These are phyloP conservation scores for Coemansia sp. DNA, from an alignment of 192 early-diverging fungal genomes.

Conservation along the genomic window DNA sequence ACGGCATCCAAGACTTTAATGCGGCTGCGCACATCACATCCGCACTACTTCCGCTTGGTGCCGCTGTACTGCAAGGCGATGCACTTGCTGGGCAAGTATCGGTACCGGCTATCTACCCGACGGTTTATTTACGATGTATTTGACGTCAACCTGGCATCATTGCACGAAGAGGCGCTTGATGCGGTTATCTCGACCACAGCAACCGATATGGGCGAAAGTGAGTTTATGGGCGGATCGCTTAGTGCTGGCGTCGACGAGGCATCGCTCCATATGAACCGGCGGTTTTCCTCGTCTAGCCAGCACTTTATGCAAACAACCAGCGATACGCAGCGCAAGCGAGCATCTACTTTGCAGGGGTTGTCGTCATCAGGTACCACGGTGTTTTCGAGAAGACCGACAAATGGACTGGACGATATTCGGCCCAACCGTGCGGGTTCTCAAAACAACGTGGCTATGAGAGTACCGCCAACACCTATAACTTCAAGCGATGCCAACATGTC, in stretches of 20 bases:
- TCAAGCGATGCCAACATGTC: not conserved
- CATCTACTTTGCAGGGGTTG: conserved; percentile 46
- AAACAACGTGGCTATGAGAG: not conserved
- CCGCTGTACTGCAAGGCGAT: conserved; percentile 36
- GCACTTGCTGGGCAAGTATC: conserved; percentile 47
- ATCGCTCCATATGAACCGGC: conserved; percentile 6
- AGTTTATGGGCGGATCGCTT: not conserved
- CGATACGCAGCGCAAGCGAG: conserved; percentile 43
- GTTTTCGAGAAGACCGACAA: conserved; percentile 37
- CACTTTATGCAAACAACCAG: conserved; percentile 11
- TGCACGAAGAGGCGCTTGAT: conserved; percentile 29
- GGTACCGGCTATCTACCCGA: conserved; percentile 43
- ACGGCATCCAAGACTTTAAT: conserved; percentile 43
- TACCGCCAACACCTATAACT: conserved; percentile 10
- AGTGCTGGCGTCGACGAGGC: not conserved
- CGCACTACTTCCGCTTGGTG: conserved; percentile 51
- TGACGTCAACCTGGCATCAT: conserved; percentile 44
- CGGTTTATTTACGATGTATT: conserved; percentile 51
- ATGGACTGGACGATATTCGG: conserved; percentile 26
- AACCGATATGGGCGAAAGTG: not conserved
- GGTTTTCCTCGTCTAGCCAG: conserved; percentile 35
- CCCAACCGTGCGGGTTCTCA: conserved; percentile 2
- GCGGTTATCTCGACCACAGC: not conserved
- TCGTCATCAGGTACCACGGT: conserved; percentile 21
- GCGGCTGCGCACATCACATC: conserved; percentile 51